These are phyloP conservation scores for Cladosporium sp. DNA, from an alignment of 2,329 filamentous ascomycete genomes.

Conservation along the genomic window DNA sequence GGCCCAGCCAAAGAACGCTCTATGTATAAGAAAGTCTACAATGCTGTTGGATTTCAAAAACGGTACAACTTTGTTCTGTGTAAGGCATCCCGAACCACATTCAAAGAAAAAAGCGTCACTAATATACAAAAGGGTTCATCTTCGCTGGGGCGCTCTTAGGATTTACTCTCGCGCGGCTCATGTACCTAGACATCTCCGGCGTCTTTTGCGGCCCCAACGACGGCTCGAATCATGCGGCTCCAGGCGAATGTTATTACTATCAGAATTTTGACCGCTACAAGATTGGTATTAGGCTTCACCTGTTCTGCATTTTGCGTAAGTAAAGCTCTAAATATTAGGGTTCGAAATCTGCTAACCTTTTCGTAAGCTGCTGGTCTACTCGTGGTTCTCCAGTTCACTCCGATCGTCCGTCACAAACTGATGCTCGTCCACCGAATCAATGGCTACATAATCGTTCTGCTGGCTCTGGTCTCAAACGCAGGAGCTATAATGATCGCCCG, in stretches of 20 bases:
- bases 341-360: background rate
- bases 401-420: conserved; percentile 42
- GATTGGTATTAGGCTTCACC: conserved; percentile 42
- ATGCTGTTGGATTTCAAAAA: conserved; percentile 52
- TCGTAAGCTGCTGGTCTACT: conserved; percentile 33
- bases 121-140: conserved; percentile 14
- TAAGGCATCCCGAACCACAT: background rate
- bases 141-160: conserved; percentile 34
- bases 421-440: conserved; percentile 57
- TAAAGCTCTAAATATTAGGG: background rate
- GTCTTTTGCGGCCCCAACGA: conserved; percentile 16
- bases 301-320: conserved; percentile 34
- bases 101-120: no score
- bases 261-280: conserved; percentile 29
- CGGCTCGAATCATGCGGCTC: conserved; percentile 25
- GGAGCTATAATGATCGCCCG: conserved; percentile 53
- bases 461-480: conserved; percentile 44
- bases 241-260: conserved; percentile 46
- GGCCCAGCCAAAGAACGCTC: background rate
- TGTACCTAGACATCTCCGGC: conserved; percentile 46
- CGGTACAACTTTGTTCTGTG: conserved; percentile 57
- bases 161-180: conserved; percentile 48
- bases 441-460: conserved; percentile 52
- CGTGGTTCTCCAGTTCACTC: conserved; percentile 40
- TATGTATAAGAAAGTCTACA: conserved; percentile 34